Percentiles rank a stretch among this genome's conserved stretches.
Conservation (phyloP, 2,329 filamentous ascomycete genomes). For the Verticillium nonalfalfae region DNA sequence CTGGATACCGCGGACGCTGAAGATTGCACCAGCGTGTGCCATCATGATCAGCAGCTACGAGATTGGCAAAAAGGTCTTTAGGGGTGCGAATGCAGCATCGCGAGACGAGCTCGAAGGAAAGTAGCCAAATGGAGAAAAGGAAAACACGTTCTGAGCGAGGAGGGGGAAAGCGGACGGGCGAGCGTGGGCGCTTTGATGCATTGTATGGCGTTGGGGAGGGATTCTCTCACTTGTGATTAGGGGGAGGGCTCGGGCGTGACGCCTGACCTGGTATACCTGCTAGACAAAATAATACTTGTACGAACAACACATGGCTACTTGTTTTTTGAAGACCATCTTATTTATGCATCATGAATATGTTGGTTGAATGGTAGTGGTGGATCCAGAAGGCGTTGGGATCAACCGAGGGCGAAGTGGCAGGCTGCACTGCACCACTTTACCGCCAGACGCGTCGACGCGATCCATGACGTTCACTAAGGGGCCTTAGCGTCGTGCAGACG, state of each 20-base stretch:
- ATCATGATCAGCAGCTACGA: slow-evolving; percentile 99
- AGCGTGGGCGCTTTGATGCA: slow-evolving; percentile 2
- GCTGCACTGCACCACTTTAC: neutral
- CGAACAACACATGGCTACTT: neutral
- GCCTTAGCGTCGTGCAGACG: neutral
- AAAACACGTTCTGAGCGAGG: neutral
- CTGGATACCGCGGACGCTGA: slow-evolving; percentile 85
- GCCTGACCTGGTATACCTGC: neutral
- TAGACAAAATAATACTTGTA: slow-evolving; percentile 4
- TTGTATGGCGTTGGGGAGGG: slow-evolving; percentile 1
- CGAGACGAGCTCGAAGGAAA: slow-evolving; percentile 15
- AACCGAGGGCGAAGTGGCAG: no score
- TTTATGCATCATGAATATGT: neutral
- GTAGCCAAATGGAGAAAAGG: neutral
- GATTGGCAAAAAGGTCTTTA: slow-evolving; percentile 84
- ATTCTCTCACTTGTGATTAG: neutral
- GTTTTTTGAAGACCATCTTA: neutral
- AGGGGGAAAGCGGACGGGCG: neutral
- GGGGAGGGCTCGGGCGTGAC: neutral
- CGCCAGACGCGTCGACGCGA: neutral
- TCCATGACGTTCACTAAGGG: neutral
- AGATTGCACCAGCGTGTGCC: slow-evolving; percentile 92
- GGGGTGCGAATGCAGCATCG: slow-evolving; percentile 59
- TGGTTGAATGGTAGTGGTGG: neutral
- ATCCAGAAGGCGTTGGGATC: no score